Evolutionary conservation across 352 stramenopile genomes (phyloP).

Genomic region (Globisporangium nodosum): DNA sequence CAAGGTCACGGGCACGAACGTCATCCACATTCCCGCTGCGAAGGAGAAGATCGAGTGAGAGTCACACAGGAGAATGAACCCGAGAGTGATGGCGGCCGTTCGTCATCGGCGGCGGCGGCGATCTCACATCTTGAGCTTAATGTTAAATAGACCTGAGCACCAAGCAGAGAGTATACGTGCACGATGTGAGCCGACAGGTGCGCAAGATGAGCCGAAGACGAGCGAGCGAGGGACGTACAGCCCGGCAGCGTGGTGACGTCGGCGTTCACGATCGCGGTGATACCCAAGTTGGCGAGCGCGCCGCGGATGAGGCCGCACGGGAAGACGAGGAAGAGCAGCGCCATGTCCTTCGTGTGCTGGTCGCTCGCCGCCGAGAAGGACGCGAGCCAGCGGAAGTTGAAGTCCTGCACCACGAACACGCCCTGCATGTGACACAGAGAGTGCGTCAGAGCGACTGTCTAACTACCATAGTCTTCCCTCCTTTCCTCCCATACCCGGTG

Average conservation of each 20-base stretch:
- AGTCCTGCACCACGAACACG: conserved; percentile 95
- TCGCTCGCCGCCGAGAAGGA: conserved; percentile 74
- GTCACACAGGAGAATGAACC: background rate
- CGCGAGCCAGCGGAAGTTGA: conserved; percentile 90
- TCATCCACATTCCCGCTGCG: conserved; percentile 81
- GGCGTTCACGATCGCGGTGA: conserved; percentile 93
- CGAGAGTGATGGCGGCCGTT: background rate
- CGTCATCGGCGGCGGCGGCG: background rate
- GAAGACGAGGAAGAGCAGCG: conserved; percentile 93
- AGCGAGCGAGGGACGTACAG: conserved; percentile 53
- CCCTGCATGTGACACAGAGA: conserved; percentile 24
- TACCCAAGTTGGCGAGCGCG: conserved; percentile 92
- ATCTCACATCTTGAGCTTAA: conserved; percentile 77
- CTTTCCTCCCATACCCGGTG: conserved; percentile 69
- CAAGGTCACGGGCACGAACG: conserved; percentile 80
- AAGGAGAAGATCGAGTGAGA: conserved; percentile 79
- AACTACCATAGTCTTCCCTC: background rate
- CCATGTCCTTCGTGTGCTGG: conserved; percentile 86
- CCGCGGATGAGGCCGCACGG: conserved; percentile 94
- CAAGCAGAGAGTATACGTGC: background rate
- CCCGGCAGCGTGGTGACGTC: conserved; percentile 90
- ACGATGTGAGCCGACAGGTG: too few relatives aligned
- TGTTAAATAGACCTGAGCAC: conserved; percentile 87
- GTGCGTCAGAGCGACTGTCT: background rate
- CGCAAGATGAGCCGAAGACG: too few relatives aligned